Evolutionary conservation across 305 asterid species (phyloP).

Genomic region (Fraxinus paxiana): DNA sequence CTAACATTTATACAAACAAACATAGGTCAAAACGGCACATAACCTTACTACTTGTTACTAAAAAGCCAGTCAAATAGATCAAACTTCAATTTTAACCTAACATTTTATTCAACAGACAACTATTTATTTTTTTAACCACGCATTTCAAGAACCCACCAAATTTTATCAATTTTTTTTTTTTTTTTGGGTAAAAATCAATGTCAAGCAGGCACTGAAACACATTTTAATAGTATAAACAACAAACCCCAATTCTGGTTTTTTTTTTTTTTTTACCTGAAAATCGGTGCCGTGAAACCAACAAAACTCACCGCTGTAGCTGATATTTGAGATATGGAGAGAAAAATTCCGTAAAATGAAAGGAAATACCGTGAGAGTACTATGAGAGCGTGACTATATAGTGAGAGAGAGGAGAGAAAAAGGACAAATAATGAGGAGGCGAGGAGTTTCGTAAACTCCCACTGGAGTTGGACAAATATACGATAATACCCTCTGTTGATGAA

Average conservation of each 20-base stretch:
- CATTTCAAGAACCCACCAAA: neutral
- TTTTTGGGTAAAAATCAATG: neutral
- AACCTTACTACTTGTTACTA: neutral
- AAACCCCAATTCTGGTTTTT: neutral
- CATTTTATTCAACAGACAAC: neutral
- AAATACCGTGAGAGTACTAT: neutral
- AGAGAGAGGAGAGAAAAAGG: neutral
- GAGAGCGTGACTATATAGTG: neutral
- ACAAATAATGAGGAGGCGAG: neutral
- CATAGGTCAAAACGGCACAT: neutral
- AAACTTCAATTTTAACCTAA: neutral
- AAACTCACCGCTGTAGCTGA: neutral
- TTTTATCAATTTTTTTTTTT: neutral
- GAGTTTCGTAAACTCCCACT: neutral
- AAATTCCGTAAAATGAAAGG: neutral
- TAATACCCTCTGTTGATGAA: neutral
- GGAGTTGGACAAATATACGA: neutral
- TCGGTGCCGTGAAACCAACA: neutral
- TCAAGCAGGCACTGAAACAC: neutral
- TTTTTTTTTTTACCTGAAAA: constrained; percentile 13
- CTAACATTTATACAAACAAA: neutral
- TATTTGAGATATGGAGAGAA: neutral
- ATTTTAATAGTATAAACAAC: neutral
- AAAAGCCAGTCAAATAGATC: neutral
- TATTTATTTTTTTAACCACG: neutral